Base-by-base conservation (phyloP, 441 rosid genomes). In the Populus hybrid region DNA sequence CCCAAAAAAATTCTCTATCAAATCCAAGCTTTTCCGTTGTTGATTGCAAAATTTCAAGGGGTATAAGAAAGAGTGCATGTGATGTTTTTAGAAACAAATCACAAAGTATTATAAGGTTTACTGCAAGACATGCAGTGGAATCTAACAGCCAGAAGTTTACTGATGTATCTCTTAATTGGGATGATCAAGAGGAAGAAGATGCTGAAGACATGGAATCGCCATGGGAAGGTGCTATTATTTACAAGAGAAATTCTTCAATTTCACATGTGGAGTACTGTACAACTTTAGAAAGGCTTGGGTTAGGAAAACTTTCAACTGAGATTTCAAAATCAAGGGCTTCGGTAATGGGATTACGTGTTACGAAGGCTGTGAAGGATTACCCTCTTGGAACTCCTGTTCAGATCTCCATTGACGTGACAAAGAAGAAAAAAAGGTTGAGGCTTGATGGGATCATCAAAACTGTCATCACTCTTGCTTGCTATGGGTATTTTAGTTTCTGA, bases 351-450 rank as follows among this genome's bases (percentile, higher is more conserved):
- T 80, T 95, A 8, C 85, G 94, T 16, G 95, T 93, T 66, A 95
- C 96, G 24, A 95, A 92, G 81, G 92, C 88, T 10, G 95, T 95
- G 1, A 93, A 89, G 85, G 97, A 91, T 83, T 91, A 83, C 84
- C 96, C 93, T 1, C 79, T 82, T 19, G 99, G 98, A 75, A 95
- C 98, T 10, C 98, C 99, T 18, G 98, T 95, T 83, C 98, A 88
- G 82, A 76, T 95, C 75, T 93, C 99, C 5, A 77, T 95, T 19
- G 99, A 93, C 74, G 91, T 93, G 73, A 87, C 90, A 42, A 87
- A 90, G 87, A 93, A 88, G 89, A 90, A 85, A 88, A 82, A 81
- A 79, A 91, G 84, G 76, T 79, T 93, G 82, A 92, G 98, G 89
- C 96, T 95, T 1, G 98, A 93, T 81, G 99, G 99, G 28, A 92